A percentile compares a stretch with the other conserved stretches of the same genome.
These are phyloP conservation scores for Myxozyma vanderwaltii DNA, from an alignment of 805 yeast species.

Conservation along the genomic window DNA sequence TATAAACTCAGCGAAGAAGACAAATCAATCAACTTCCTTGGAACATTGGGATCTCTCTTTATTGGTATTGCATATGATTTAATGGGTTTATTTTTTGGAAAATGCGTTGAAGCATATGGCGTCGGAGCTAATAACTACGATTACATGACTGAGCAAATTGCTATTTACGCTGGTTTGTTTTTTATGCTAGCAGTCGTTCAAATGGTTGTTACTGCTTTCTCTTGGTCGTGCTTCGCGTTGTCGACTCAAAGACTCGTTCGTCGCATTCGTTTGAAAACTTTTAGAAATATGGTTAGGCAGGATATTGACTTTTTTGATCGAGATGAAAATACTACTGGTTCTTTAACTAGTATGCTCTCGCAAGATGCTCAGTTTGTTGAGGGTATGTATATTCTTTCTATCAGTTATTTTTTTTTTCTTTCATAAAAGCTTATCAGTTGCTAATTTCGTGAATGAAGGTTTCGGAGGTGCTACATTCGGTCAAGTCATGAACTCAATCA, in stretches of 20 bases:
- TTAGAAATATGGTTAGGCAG: conserved; percentile 37
- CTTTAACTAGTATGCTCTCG: conserved; percentile 37
- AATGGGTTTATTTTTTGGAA: conserved; percentile 31
- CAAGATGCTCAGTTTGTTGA: conserved; percentile 40
- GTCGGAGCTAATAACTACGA: conserved; percentile 24
- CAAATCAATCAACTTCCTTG: conserved; percentile 8
- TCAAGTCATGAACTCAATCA: conserved; percentile 41
- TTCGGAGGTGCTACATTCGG: conserved; percentile 41
- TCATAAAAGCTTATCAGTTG: too few relatives aligned
- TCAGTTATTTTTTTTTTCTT: not conserved
- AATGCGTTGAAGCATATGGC: conserved; percentile 13
- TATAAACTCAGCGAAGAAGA: conserved; percentile 14
- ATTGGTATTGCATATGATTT: conserved; percentile 46
- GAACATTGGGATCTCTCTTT: conserved; percentile 35
- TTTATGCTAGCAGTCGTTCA: conserved; percentile 27
- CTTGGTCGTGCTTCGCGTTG: conserved; percentile 17
- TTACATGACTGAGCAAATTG: conserved; percentile 27
- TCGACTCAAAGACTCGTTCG: conserved; percentile 35
- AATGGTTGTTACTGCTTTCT: conserved; percentile 4
- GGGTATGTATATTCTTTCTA: conserved; percentile 1
- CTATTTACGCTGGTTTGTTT: conserved; percentile 25
- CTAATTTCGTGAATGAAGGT: not conserved
- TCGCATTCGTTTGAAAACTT: conserved; percentile 34
- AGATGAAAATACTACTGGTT: conserved; percentile 38
- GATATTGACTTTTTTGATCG: conserved; percentile 39